Percentiles rank a stretch among this genome's conserved stretches.
These are phyloP conservation scores for Macrotyloma uniflorum DNA, from an alignment of 306 rosid species.

Conservation along the genomic window DNA sequence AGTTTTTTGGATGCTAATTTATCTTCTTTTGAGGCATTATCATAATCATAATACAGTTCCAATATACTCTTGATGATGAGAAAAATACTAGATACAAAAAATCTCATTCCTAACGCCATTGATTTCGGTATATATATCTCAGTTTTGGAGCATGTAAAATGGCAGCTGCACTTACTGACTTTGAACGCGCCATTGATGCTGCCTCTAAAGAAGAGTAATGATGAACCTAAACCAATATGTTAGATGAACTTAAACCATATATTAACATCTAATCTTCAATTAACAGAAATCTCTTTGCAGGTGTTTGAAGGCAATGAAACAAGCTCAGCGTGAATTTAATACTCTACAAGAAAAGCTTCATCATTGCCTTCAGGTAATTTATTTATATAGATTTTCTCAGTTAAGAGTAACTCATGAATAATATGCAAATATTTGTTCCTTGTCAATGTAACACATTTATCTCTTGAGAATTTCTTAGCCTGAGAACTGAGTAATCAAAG, in stretches of 20 bases:
- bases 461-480: too few species aligned
- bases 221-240: background rate
- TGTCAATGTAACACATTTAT: background rate
- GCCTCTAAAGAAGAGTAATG: slow-evolving; percentile 34
- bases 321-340: slow-evolving; percentile 8
- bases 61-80: background rate
- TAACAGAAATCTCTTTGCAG: slow-evolving; percentile 8
- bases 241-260: background rate
- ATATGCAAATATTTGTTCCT: background rate
- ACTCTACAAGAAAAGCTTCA: slow-evolving; percentile 33
- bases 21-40: background rate
- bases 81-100: background rate
- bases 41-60: background rate
- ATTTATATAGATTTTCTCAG: background rate
- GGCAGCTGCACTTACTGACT: background rate
- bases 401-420: background rate
- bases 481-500: background rate
- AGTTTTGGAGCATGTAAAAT: slow-evolving; percentile 39
- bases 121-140: background rate
- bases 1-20: background rate
- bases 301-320: slow-evolving; percentile 29
- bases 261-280: background rate
- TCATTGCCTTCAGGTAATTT: slow-evolving; percentile 32
- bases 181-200: background rate
- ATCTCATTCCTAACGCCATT: background rate